Evolutionary conservation across 768 basidiomycete genomes (phyloP).

Genomic region (Leccinellum luteum): DNA sequence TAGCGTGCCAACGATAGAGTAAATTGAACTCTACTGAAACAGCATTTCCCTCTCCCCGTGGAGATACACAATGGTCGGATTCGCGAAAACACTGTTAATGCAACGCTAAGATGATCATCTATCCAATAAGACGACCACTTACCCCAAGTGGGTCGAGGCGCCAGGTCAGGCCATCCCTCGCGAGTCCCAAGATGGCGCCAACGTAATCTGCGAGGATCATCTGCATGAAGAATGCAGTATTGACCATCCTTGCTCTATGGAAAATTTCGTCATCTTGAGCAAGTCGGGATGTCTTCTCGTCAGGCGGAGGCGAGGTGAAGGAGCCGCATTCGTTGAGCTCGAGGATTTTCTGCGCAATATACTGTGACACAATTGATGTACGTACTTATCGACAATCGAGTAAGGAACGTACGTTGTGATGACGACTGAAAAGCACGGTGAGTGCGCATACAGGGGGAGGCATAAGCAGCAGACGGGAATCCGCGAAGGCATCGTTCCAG

Average conservation of each 20-base stretch:
- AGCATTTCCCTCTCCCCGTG: slow-evolving; percentile 72
- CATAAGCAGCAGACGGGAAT: slow-evolving; percentile 63
- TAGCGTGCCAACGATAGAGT: slow-evolving; percentile 62
- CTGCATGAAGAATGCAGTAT: slow-evolving; percentile 69
- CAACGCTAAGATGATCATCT: neutral
- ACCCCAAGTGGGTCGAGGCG: slow-evolving; percentile 67
- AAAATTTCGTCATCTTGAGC: slow-evolving; percentile 78
- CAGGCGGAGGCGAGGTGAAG: slow-evolving; percentile 31
- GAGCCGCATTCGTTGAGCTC: slow-evolving; percentile 64
- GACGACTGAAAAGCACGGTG: slow-evolving; percentile 64
- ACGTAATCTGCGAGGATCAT: slow-evolving; percentile 73
- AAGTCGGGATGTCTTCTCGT: slow-evolving; percentile 21
- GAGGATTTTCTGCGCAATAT: slow-evolving; percentile 62
- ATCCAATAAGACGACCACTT: neutral
- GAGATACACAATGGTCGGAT: slow-evolving; percentile 47
- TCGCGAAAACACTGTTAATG: slow-evolving; percentile 48
- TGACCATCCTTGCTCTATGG: slow-evolving; percentile 68
- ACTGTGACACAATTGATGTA: slow-evolving; percentile 40
- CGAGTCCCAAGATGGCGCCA: slow-evolving; percentile 67
- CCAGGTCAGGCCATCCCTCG: slow-evolving; percentile 63
- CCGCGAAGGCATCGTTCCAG: slow-evolving; percentile 70
- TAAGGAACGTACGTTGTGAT: slow-evolving; percentile 60
- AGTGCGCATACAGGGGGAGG: slow-evolving; percentile 70
- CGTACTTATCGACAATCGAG: neutral
- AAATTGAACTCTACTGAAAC: slow-evolving; percentile 75